A percentile compares a stretch with the other conserved stretches of the same genome.
These are phyloP conservation scores for Aureobasidium mangrovei DNA, from an alignment of 2,329 filamentous ascomycete species.

Conservation along the genomic window DNA sequence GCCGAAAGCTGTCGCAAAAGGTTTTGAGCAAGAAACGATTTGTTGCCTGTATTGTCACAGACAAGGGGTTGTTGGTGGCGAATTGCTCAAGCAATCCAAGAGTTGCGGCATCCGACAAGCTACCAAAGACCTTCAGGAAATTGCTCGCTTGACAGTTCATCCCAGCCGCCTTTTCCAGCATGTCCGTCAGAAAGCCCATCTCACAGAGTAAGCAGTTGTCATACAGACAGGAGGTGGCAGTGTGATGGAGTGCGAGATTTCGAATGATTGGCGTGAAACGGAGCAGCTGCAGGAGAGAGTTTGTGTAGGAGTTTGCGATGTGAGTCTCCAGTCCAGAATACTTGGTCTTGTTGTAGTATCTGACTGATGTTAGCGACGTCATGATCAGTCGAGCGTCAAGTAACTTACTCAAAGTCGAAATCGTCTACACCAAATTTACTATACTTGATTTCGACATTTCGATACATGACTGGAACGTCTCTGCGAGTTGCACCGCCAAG, in stretches of 20 bases:
- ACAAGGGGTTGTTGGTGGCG: conserved; percentile 60
- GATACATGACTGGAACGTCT: conserved; percentile 81
- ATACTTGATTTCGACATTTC: conserved; percentile 95
- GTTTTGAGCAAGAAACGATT: conserved; percentile 79
- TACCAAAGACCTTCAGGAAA: conserved; percentile 79
- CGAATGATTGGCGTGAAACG: conserved; percentile 82
- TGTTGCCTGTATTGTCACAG: conserved; percentile 75
- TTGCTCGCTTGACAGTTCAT: conserved; percentile 96
- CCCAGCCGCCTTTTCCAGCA: conserved; percentile 91
- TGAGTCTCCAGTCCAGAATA: conserved; percentile 94
- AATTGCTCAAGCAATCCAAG: conserved; percentile 81
- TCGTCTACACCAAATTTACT: conserved; percentile 99
- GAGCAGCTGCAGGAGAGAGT: conserved; percentile 81
- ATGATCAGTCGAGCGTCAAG: background rate
- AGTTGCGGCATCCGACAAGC: conserved; percentile 66
- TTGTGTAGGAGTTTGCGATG: conserved; percentile 93
- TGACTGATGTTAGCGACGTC: conserved; percentile 30
- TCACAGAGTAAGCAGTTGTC: conserved; percentile 87
- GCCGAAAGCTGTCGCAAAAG: conserved; percentile 59
- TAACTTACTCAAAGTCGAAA: conserved; percentile 80
- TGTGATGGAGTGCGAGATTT: conserved; percentile 81
- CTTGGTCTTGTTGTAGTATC: conserved; percentile 87
- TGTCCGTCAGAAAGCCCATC: conserved; percentile 90
- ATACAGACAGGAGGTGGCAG: conserved; percentile 71
- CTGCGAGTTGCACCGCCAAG: conserved; percentile 64